phyloP scores from a whole-genome alignment of 106 monocot genomes.

The Dioscorea alata region DNA sequence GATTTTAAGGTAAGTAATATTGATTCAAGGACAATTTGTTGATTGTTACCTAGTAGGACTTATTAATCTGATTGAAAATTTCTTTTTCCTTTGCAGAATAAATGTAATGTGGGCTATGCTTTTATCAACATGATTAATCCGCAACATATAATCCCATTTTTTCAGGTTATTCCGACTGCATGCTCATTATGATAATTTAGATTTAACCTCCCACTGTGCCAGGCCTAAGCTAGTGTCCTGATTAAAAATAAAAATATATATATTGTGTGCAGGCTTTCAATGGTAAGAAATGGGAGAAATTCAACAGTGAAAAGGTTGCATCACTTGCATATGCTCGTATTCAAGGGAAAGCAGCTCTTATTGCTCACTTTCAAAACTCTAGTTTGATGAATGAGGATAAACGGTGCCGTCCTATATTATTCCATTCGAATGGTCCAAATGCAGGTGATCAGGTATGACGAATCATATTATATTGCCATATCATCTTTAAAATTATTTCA shows the following conservation, averaged over 20 bases:
- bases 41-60: not conserved
- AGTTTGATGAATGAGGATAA: slow-evolving; percentile 83
- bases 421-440: slow-evolving; percentile 76
- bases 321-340: slow-evolving; percentile 71
- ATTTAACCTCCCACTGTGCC: not conserved
- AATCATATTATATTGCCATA: not conserved
- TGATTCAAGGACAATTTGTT: not conserved
- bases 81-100: slow-evolving; percentile 27
- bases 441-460: slow-evolving; percentile 62
- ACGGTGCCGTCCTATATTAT: slow-evolving; percentile 72
- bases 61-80: not conserved
- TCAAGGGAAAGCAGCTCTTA: slow-evolving; percentile 59
- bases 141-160: slow-evolving; percentile 36
- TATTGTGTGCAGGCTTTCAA: slow-evolving; percentile 44
- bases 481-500: not conserved
- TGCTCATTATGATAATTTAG: not conserved
- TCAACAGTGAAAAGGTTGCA: slow-evolving; percentile 82
- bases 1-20: slow-evolving; percentile 74
- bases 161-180: slow-evolving; percentile 15
- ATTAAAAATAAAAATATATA: not conserved
- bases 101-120: slow-evolving; percentile 52
- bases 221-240: too few species aligned
- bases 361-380: slow-evolving; percentile 76
- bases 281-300: slow-evolving; percentile 85
- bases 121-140: slow-evolving; percentile 46